Evolutionary conservation across 2,329 filamentous ascomycete genomes (phyloP), one percentile per base, ranked within the genome.

Genomic region (Penicillium sp.): DNA sequence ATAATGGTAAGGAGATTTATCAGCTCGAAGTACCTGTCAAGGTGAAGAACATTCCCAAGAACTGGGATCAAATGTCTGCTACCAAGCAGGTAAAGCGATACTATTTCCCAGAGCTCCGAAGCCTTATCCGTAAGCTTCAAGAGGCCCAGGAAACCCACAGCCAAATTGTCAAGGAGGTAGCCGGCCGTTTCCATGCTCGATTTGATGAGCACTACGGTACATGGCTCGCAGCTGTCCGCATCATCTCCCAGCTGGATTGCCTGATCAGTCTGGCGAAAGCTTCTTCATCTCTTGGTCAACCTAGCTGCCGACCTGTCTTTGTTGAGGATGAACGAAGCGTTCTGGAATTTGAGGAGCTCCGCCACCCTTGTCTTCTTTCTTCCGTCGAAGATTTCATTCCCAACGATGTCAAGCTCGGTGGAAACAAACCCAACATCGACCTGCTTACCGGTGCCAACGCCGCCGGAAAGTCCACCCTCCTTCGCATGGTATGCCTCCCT

Each of bases 1-100:
- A 98, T 70, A 89, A 96, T 8, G 95, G 95, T 59, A 99, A 99
- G 73, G 95, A 99, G 70, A 91, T 99, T 52, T 98, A 96, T 76
- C 93, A 99, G 75, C 82, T 99, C 11, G 95, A 99, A 72, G 89
- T 91, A 0, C 93, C 95, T 0, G 79, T 84, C 68, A 96, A 95
- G 74, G 80, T 90, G 69, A 96, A 96, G 74, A 87, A 77, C 56
- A 78, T 99, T 2, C 95, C 95, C 0, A 89, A 89, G 63, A 85
- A 81, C 66, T 99, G 95, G 93, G 88, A 92, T 61, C 93, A 98
- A 71, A 97, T 98, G 92, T 98, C 95, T 4, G 90, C 93, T 0
- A 98, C 95, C 0, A 86, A 89, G 61, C 87, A 88, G 55, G 90
- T 96, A 69, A 97, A 96, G 76, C 89, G 95, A 0, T 99, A 93